These are phyloP conservation scores for Acanthamoeba quina DNA, from an alignment of 208 protist genomes.

Conservation along the genomic window DNA sequence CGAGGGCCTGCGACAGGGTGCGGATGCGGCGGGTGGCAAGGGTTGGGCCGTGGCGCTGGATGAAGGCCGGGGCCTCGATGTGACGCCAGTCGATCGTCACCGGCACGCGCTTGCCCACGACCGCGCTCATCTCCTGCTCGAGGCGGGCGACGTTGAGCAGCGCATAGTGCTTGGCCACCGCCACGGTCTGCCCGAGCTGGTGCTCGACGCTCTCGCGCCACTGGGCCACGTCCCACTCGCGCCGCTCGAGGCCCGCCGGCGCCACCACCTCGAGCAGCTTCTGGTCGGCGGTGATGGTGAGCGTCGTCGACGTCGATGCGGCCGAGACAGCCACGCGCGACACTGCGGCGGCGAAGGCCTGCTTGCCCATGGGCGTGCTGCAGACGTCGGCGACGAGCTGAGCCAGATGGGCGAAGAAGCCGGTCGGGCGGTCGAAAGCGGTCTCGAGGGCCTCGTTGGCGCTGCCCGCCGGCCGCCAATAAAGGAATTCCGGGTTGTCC, in stretches of 20 bases:
- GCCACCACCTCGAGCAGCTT: neutral
- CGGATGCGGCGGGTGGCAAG: neutral
- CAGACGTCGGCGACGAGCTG: neutral
- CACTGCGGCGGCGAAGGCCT: neutral
- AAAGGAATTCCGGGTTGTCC: neutral
- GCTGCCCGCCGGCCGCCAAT: neutral
- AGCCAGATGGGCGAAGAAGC: neutral
- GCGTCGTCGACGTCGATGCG: neutral
- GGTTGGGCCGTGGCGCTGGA: neutral
- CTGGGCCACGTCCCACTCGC: neutral
- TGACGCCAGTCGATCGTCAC: neutral
- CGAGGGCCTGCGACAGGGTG: neutral
- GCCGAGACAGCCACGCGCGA: neutral
- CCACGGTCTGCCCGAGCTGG: slow-evolving; percentile 10
- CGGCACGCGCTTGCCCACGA: neutral
- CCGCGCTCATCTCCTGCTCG: neutral
- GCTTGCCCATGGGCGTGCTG: slow-evolving; percentile 38
- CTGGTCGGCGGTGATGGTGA: neutral
- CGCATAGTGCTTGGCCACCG: neutral
- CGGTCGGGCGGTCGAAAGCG: neutral
- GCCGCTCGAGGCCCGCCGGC: neutral
- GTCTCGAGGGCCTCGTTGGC: neutral
- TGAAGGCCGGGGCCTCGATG: neutral
- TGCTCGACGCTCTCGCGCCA: neutral
- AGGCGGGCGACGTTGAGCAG: neutral